Evolutionary conservation across 106 monocot species (phyloP).

Genomic region (Ottelia alismoides): DNA sequence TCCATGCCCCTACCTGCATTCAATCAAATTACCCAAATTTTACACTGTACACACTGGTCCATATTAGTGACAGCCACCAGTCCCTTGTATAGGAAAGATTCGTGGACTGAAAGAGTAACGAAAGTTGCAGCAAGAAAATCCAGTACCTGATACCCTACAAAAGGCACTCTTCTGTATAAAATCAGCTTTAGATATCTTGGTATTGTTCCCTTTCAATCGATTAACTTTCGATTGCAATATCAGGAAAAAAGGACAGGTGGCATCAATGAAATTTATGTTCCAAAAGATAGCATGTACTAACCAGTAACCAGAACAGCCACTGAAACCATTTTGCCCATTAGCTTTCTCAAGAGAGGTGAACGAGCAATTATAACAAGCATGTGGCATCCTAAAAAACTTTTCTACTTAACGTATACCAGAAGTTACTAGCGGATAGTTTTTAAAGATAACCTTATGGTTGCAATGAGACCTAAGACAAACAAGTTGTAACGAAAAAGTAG

Average conservation of each 20-base stretch:
- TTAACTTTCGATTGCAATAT: conserved; percentile 67
- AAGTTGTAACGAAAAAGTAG: too few relatives aligned
- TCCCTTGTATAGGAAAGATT: too few relatives aligned
- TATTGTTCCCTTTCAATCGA: conserved; percentile 79
- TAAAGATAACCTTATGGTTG: too few relatives aligned
- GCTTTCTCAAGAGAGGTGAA: background rate
- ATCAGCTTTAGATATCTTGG: conserved; percentile 72
- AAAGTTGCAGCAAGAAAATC: background rate
- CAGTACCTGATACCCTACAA: conserved; percentile 91
- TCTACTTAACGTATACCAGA: background rate
- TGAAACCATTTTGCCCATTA: too few relatives aligned
- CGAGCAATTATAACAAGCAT: background rate
- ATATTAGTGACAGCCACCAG: too few relatives aligned
- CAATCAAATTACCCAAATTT: too few relatives aligned
- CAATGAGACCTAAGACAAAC: too few relatives aligned
- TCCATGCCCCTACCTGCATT: conserved; percentile 84
- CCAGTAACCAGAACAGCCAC: too few relatives aligned
- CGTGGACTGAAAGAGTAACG: background rate
- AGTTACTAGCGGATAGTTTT: too few relatives aligned
- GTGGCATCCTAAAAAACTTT: background rate
- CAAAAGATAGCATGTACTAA: too few relatives aligned
- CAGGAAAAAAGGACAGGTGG: background rate
- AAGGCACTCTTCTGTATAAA: conserved; percentile 91
- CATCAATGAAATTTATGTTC: background rate
- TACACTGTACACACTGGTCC: too few relatives aligned